These are phyloP conservation scores for Schoenoplectus tabernaemontani DNA, from an alignment of 202 grass and related monocot genomes.

Conservation along the genomic window DNA sequence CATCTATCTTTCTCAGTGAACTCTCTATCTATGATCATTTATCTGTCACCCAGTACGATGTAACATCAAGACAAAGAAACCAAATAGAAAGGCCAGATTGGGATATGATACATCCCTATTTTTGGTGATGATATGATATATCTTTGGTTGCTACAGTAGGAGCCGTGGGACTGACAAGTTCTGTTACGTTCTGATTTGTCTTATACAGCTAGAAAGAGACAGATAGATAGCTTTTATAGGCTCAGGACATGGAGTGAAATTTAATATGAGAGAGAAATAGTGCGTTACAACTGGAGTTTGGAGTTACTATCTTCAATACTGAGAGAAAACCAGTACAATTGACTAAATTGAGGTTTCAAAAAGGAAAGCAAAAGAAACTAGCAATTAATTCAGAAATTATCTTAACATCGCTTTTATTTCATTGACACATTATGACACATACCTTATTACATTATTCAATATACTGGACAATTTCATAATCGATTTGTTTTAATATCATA, in stretches of 20 bases:
- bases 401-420: neutral
- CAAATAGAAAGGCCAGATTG: neutral
- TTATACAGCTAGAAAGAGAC: neutral
- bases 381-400: neutral
- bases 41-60: neutral
- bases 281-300: neutral
- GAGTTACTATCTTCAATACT: neutral
- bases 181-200: neutral
- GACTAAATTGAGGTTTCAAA: neutral
- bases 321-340: neutral
- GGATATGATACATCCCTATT: neutral
- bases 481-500: neutral
- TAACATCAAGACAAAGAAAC: neutral
- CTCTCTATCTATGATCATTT: neutral
- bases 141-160: neutral
- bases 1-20: neutral
- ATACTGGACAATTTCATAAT: neutral
- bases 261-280: constrained; percentile 19
- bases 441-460: too few species aligned
- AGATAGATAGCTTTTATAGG: neutral
- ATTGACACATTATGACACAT: too few species aligned
- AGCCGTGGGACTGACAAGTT: neutral
- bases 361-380: neutral
- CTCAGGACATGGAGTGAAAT: neutral
- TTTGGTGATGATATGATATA: neutral